Evolutionary conservation across 495 filamentous ascomycete genomes (phyloP).

Genomic region (Stereocaulon alpinum): DNA sequence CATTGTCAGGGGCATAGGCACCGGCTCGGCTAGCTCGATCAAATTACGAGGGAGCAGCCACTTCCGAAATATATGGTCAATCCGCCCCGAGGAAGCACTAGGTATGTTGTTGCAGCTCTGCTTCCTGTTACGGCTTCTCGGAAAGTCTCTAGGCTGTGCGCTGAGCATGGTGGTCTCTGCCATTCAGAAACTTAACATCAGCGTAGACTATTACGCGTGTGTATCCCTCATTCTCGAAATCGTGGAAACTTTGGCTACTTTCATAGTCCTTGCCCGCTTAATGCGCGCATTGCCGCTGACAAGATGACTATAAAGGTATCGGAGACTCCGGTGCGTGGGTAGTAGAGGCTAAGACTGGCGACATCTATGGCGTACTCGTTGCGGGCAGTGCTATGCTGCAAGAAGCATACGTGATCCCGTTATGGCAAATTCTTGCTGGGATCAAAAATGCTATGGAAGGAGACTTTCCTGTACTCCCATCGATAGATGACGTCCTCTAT

Average conservation of each 20-base stretch:
- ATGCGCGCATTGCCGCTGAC: background rate
- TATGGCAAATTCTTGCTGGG: background rate
- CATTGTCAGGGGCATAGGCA: background rate
- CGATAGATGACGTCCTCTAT: background rate
- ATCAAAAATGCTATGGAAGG: background rate
- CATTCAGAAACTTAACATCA: no score
- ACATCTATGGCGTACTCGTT: slow-evolving; percentile 5
- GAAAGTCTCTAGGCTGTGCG: no score
- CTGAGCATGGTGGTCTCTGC: no score
- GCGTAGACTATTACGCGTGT: no score
- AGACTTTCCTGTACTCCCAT: background rate
- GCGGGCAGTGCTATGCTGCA: slow-evolving; percentile 1
- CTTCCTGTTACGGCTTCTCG: no score
- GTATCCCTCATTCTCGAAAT: no score
- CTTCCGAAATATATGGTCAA: background rate
- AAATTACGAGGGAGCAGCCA: background rate
- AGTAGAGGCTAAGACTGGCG: slow-evolving; percentile 2
- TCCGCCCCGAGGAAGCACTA: slow-evolving; percentile 1
- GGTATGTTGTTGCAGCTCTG: background rate
- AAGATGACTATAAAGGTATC: background rate
- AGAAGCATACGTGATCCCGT: slow-evolving; percentile 5
- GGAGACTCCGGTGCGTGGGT: slow-evolving; percentile 9
- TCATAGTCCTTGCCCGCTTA: no score
- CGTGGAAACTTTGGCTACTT: no score
- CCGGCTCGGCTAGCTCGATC: slow-evolving; percentile 3